phyloP scores from a whole-genome alignment of 495 filamentous ascomycete genomes.

The Aspergillus funiculosus region DNA sequence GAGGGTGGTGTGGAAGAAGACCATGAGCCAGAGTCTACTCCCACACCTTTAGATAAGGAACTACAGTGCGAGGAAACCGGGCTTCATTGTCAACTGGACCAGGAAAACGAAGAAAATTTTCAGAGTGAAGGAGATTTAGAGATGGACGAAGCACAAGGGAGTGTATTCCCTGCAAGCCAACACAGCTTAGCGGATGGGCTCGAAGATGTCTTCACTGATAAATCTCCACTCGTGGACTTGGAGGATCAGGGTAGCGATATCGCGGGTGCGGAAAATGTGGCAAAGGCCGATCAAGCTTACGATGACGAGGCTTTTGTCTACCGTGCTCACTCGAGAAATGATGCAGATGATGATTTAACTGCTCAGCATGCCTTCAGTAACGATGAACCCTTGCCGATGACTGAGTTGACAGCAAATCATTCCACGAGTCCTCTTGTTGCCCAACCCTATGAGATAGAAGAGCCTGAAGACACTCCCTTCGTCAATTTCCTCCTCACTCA shows the following conservation, averaged over 20 bases:
- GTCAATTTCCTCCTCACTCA: slow-evolving; percentile 7
- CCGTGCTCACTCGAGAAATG: slow-evolving; percentile 14
- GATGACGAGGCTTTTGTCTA: slow-evolving; percentile 8
- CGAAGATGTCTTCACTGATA: slow-evolving; percentile 19
- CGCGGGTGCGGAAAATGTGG: slow-evolving; percentile 2
- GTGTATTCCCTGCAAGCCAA: background rate
- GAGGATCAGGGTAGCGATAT: background rate
- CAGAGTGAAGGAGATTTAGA: background rate
- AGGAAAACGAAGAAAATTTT: background rate
- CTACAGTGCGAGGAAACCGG: background rate
- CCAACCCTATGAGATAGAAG: slow-evolving; percentile 19
- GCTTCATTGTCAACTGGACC: too few relatives aligned
- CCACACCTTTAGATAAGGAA: background rate
- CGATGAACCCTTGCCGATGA: slow-evolving; percentile 17
- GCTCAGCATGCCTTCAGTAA: slow-evolving; percentile 19
- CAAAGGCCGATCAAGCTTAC: slow-evolving; percentile 9
- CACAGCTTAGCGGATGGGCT: slow-evolving; percentile 7
- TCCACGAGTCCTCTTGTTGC: slow-evolving; percentile 1
- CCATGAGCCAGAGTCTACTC: slow-evolving; percentile 1
- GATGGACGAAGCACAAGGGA: background rate
- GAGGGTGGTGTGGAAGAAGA: background rate
- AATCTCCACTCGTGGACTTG: background rate
- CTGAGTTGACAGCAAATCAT: slow-evolving; percentile 8
- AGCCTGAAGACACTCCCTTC: slow-evolving; percentile 13
- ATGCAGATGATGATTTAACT: slow-evolving; percentile 15